Conservation (phyloP, 1,139 yeast genomes). For the Protomyces macrosporus region DNA sequence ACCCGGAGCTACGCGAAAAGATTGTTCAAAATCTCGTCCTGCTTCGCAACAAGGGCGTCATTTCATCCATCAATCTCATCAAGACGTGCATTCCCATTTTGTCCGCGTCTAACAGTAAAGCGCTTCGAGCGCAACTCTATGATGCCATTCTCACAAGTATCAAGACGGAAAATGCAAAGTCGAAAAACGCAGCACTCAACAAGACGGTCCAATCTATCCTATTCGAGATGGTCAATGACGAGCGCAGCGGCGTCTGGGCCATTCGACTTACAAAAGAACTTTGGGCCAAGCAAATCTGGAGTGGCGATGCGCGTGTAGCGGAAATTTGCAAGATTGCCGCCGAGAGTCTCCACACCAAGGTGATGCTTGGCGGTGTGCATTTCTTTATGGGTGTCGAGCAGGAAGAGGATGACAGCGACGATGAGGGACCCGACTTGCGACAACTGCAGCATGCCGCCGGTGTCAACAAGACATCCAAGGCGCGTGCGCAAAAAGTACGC, state of each 20-base stretch:
- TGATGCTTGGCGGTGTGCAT: constrained; percentile 80
- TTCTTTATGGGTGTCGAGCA: constrained; percentile 91
- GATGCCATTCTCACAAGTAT: constrained; percentile 68
- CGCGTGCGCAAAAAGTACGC: constrained; percentile 69
- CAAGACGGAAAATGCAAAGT: constrained; percentile 75
- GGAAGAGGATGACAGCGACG: constrained; percentile 45
- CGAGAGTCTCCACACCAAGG: constrained; percentile 77
- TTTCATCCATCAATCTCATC: constrained; percentile 71
- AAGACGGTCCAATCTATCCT: constrained; percentile 85
- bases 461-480: constrained; percentile 75
- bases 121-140: constrained; percentile 75
- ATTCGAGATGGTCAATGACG: constrained; percentile 60
- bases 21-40: constrained; percentile 82
- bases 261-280: constrained; percentile 88
- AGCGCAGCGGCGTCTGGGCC: constrained; percentile 82
- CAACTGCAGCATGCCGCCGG: constrained; percentile 73
- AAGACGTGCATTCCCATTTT: constrained; percentile 85
- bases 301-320: constrained; percentile 85
- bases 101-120: constrained; percentile 66
- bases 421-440: constrained; percentile 35
- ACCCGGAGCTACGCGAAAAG: constrained; percentile 84
- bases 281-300: constrained; percentile 96
- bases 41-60: constrained; percentile 81
- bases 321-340: constrained; percentile 97
- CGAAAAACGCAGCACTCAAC: constrained; percentile 81